A percentile compares a stretch with the other conserved stretches of the same genome.
Evolutionary conservation across 768 basidiomycete genomes (phyloP).

Genomic region (Lyophyllum shimeji): DNA sequence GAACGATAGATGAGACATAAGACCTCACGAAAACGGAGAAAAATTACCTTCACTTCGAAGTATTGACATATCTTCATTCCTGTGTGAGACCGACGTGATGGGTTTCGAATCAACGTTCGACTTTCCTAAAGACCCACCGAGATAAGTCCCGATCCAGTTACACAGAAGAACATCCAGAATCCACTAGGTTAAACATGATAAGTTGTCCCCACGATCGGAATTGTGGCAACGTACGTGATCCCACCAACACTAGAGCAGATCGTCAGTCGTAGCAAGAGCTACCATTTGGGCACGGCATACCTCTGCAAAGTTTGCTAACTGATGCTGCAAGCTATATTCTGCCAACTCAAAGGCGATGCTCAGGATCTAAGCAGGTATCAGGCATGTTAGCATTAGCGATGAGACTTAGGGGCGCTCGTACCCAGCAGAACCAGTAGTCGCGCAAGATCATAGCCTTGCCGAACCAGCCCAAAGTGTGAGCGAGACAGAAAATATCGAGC

Average conservation of each 20-base stretch:
- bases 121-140: slow-evolving; percentile 47
- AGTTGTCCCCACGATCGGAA: slow-evolving; percentile 7
- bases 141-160: slow-evolving; percentile 86
- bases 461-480: slow-evolving; percentile 87
- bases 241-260: slow-evolving; percentile 77
- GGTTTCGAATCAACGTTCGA: slow-evolving; percentile 5
- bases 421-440: slow-evolving; percentile 96
- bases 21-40: not conserved
- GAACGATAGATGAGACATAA: slow-evolving; percentile 10
- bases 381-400: slow-evolving; percentile 10
- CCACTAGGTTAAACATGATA: slow-evolving; percentile 52
- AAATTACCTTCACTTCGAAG: slow-evolving; percentile 78
- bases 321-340: slow-evolving; percentile 86
- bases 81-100: slow-evolving; percentile 25
- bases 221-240: slow-evolving; percentile 65
- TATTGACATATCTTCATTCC: slow-evolving; percentile 89
- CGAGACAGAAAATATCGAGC: slow-evolving; percentile 83
- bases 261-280: slow-evolving; percentile 12
- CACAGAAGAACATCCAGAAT: slow-evolving; percentile 83
- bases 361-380: slow-evolving; percentile 54
- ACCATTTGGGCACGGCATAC: slow-evolving; percentile 38
- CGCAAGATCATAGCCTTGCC: slow-evolving; percentile 88
- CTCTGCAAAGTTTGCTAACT: slow-evolving; percentile 87
- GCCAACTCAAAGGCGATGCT: slow-evolving; percentile 88
- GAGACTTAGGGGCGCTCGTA: slow-evolving; percentile 28